Conservation (phyloP, 2,329 filamentous ascomycete species). For the Cladosporium sp. region DNA sequence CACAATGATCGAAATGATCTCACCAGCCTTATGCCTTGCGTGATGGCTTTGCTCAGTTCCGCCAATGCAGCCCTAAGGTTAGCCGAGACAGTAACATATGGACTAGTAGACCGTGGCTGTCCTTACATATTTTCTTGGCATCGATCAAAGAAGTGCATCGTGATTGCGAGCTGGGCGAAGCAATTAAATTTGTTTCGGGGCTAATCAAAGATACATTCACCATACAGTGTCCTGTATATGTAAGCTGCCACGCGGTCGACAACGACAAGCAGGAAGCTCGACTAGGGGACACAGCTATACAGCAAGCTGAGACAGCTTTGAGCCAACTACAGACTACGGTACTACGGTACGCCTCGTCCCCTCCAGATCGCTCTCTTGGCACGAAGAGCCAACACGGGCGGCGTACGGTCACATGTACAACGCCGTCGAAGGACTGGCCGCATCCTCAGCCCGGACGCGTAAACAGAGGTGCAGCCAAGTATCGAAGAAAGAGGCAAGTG, state of each 20-base stretch:
- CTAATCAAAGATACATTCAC: neutral
- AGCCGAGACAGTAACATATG: neutral
- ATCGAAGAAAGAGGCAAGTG: constrained; percentile 6
- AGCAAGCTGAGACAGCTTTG: neutral
- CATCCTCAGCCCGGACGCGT: constrained; percentile 13
- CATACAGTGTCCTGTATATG: neutral
- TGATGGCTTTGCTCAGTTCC: neutral
- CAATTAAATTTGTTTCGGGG: neutral
- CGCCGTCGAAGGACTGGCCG: neutral
- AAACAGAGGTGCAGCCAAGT: constrained; percentile 11
- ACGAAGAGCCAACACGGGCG: neutral
- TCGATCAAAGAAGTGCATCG: constrained; percentile 4
- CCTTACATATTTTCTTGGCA: constrained; percentile 7
- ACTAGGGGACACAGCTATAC: neutral
- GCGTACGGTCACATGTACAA: neutral
- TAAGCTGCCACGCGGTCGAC: neutral
- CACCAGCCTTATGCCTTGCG: neutral
- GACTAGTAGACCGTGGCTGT: constrained; percentile 2
- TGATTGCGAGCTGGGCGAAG: neutral
- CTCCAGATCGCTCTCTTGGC: neutral
- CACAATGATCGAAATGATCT: neutral
- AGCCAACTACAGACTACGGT: neutral
- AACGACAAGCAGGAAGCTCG: neutral
- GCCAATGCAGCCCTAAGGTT: constrained; percentile 9
- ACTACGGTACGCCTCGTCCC: neutral